Evolutionary conservation across 2,329 filamentous ascomycete genomes (phyloP), one percentile per base, ranked within the genome.

Genomic region (Phialemonium atrogriseum): DNA sequence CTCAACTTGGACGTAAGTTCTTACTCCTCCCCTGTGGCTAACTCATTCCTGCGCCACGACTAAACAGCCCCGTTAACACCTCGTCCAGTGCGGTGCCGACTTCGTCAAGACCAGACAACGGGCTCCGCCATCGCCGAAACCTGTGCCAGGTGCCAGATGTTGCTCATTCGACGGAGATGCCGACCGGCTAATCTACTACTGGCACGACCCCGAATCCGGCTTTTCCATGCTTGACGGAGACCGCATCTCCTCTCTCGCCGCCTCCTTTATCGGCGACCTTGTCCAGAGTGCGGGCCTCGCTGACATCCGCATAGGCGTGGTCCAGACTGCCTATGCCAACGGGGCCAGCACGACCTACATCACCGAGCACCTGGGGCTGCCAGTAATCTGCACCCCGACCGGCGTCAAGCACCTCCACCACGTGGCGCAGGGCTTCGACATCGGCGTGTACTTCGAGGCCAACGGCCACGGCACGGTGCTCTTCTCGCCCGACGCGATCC

Each of bases 321-420:
- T 98, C 10, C 91, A 98, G 62, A 98, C 91, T 2, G 91, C 91
- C 13, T 98, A 98, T 55, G 91, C 91, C 56, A 98, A 98, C 57
- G 91, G 91, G 30, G 83, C 89, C 15, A 89, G 85, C 53, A 96
- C 91, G 20, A 80, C 83, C 49, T 96, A 94, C 58, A 83, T 98
- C 33, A 77, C 85, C 54, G 84, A 91, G 55, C 81, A 84, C 42
- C 72, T 96, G 34, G 82, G 84, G 50, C 77, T 98, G 24, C 88
- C 88, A 29, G 85, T 94, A 14, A 80, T 93, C 37, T 94, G 84
- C 70, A 96, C 91, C 2, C 80, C 86, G 10, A 98, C 91, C 1
- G 91, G 91, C 44, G 91, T 98, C 40, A 98, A 98, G 69, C 84
- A 95, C 60, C 73, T 98, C 41, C 91, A 98, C 62, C 91, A 96